Percentiles rank a stretch among this genome's conserved stretches.
Evolutionary conservation across 441 rosid species (phyloP).

Genomic region (Isatis lusitanica): DNA sequence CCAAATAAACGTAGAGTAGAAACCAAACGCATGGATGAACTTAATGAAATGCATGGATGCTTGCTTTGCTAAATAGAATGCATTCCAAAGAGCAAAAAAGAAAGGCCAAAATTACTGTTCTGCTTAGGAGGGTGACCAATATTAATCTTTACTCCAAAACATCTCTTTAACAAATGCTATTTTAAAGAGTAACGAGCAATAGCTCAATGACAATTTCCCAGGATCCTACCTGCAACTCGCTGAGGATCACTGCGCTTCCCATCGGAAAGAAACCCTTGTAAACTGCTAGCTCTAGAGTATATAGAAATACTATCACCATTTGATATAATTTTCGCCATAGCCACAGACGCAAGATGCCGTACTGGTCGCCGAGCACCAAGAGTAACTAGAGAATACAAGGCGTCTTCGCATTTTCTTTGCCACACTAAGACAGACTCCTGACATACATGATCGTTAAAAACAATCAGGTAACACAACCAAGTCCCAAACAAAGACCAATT

Average conservation of each 20-base stretch:
- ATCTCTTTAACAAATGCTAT: neutral
- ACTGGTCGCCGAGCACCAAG: conserved; percentile 85
- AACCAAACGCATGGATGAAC: conserved; percentile 19
- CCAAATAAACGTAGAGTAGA: conserved; percentile 16
- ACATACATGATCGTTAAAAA: conserved; percentile 30
- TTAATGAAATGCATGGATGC: neutral
- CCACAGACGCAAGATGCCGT: conserved; percentile 92
- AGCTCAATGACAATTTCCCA: neutral
- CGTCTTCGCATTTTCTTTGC: conserved; percentile 98
- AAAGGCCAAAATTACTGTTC: neutral
- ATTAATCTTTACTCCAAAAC: neutral
- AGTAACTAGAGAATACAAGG: conserved; percentile 73
- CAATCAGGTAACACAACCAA: conserved; percentile 15
- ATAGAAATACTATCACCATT: conserved; percentile 89
- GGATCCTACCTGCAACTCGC: conserved; percentile 77
- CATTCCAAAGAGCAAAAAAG: neutral
- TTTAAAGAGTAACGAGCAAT: neutral
- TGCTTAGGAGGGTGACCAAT: neutral
- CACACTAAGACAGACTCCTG: conserved; percentile 83
- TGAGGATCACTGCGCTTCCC: conserved; percentile 83
- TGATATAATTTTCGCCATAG: conserved; percentile 83
- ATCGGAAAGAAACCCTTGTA: conserved; percentile 97
- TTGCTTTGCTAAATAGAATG: neutral
- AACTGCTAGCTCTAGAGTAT: conserved; percentile 86
- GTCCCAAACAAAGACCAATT: neutral